Base-by-base conservation (phyloP, 495 filamentous ascomycete species). In the Podospora fimiseda region DNA sequence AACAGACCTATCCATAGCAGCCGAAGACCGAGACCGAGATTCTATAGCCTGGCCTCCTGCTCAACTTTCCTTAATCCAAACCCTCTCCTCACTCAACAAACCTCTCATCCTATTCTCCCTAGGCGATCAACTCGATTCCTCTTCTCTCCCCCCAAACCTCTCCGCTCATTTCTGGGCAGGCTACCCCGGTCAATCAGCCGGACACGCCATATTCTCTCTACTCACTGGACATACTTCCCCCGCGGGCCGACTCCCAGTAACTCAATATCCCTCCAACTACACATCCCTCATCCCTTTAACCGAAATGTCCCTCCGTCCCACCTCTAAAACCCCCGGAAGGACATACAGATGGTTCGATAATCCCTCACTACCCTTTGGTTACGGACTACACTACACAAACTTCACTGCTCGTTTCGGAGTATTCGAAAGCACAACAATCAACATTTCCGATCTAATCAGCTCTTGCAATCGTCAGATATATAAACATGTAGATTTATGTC, bases 221-320 rank as follows among this genome's bases (percentile, higher is more conserved):
- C 21, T 85, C 5, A 78, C 74, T 14, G 81, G 81, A 2, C 64
- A 60, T 6, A 65, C 65, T 9, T 72, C 77, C 19, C 81, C 80
- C 0, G 80, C 78, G 11, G 84, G 74, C 16, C 76, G 83, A 18
- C 67, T 86, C 1, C 81, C 83, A 2, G 82, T 83, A 22, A 84
- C 80, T 11, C 64, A 70, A 51, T 78, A 78, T 43, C 72, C 73
- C 0, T 50, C 53, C 0, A 56, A 61, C 47, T 78, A 76, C 53
- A 64, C 65, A n/a, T 49, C 58, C 24, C 61, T 64, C n/a, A 60
- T 71, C 18, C 61, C 56, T 9, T 64, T 74, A 59, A 70, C 70
- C 2, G 57, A 72, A 14, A 76, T 78, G 73, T 61, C 65, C 15
- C 58, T 78, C 23, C 67, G 70, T 0, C 70, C 74, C 13, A 48